Conservation (phyloP, 2,329 filamentous ascomycete genomes). For the Fusarium sp. region DNA sequence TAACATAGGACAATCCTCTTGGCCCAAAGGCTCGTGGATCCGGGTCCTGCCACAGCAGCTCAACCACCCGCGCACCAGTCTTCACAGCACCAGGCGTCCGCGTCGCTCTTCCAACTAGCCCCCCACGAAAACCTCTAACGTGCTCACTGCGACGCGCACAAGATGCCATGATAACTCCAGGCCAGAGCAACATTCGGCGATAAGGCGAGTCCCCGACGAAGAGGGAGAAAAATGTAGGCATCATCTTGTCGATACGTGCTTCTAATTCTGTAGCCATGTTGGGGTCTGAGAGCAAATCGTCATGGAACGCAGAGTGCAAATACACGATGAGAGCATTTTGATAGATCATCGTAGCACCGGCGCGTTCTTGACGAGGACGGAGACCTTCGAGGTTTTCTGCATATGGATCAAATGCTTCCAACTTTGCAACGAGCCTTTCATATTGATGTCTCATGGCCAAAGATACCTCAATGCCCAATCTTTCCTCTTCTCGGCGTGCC, state of each 20-base stretch:
- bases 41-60: slow-evolving; percentile 1
- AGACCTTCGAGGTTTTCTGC: neutral
- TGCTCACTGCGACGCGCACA: neutral
- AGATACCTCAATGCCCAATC: accelerated
- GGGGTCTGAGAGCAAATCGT: neutral
- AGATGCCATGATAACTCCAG: slow-evolving; percentile 11
- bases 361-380: neutral
- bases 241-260: neutral
- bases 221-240: neutral
- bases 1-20: slow-evolving; percentile 3
- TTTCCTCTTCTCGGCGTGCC: neutral
- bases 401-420: neutral
- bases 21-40: slow-evolving; percentile 9
- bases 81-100: slow-evolving; percentile 8
- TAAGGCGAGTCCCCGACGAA: slow-evolving; percentile 11
- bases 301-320: neutral
- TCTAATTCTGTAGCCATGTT: neutral
- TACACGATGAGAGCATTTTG: slow-evolving; percentile 8
- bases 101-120: neutral
- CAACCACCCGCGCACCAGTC: neutral
- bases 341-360: neutral
- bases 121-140: neutral
- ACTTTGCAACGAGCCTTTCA: neutral
- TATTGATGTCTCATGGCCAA: neutral
- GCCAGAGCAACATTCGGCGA: slow-evolving; percentile 16